Percentiles rank a stretch among this genome's conserved stretches.
phyloP scores from a whole-genome alignment of 495 filamentous ascomycete genomes.

The Neurospora sp. region DNA sequence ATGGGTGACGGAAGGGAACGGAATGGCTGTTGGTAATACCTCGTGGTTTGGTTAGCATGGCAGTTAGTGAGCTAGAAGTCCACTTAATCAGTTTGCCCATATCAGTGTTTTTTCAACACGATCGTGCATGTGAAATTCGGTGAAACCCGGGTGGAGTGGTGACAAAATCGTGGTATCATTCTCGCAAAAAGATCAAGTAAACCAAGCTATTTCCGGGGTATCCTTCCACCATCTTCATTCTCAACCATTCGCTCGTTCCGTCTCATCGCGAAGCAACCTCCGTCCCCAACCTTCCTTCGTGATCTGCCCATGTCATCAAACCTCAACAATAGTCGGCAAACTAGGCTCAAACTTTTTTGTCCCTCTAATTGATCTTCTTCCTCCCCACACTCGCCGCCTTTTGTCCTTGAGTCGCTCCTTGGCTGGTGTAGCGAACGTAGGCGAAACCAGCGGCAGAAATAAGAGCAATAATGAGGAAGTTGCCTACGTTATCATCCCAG shows the following conservation, averaged over 20 bases:
- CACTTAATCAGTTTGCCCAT: background rate
- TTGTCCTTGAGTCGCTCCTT: slow-evolving; percentile 12
- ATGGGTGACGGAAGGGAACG: background rate
- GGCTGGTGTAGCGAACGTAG: slow-evolving; percentile 16
- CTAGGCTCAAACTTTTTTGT: background rate
- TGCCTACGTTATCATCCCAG: too few species aligned
- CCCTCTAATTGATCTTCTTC: slow-evolving; percentile 16
- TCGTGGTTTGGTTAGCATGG: background rate
- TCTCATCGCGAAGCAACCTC: background rate
- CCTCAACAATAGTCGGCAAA: background rate
- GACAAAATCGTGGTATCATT: background rate
- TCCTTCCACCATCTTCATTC: background rate
- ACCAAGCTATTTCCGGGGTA: background rate
- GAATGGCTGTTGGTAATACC: background rate
- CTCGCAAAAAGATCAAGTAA: background rate
- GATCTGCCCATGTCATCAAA: background rate
- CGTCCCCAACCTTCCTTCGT: background rate
- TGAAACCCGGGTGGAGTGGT: background rate
- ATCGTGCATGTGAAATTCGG: background rate
- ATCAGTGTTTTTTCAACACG: background rate
- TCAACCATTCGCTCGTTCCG: background rate
- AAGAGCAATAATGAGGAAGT: slow-evolving; percentile 23
- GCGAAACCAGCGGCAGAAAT: slow-evolving; percentile 16
- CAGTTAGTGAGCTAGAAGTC: background rate
- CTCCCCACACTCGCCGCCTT: slow-evolving; percentile 1